Evolutionary conservation across 163 green algal genomes (phyloP), one percentile per base, ranked within the genome.

Genomic region (Scenedesmus sp.): DNA sequence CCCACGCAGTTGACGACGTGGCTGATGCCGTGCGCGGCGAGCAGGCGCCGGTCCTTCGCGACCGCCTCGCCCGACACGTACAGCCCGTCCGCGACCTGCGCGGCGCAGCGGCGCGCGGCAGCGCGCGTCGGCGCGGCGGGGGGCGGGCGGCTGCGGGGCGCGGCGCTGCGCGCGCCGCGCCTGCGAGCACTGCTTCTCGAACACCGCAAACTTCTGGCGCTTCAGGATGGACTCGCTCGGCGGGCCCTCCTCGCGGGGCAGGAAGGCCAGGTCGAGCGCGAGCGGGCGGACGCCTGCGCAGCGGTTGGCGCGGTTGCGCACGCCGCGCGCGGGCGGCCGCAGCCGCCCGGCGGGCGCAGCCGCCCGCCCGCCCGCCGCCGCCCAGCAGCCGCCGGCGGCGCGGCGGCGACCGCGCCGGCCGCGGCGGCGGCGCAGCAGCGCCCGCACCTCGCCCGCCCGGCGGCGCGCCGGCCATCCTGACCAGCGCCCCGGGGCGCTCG

Each of bases 1-100:
- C 94, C 96, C 0, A 98, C 94, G 82, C 95, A 98, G 85, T 99
- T 99, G 48, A 99, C 83, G 3, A 99, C 89, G 72, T 99, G 96
- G n/a, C 91, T 98, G 81, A 99, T 96, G 65, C 91, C 88, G 26
- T 89, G 77, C 34, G 83, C 70, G 5, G 75, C 39, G 56, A 99
- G 83, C 0, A 87, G 88, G 0, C 93, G 87, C 1, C 86, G 73
- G 75, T 88, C 94, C 45, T 87, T 82, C 0, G 96, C 96, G 20
- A 99, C 95, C 1, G 78, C 71, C 71, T 98, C 94, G 24, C 92
- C 91, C 18, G 85, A 89, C 1, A 99, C 71, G 72, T 89, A 98
- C 34, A 98, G 66, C 15, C 93, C 87, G 0, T 94, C 85, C 7
- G 81, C 79, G 2, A 98, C 89, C 60, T 91, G 69, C 34, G 13